Base-by-base conservation (phyloP, 2,329 filamentous ascomycete species). In the Cryphonectria parasitica region DNA sequence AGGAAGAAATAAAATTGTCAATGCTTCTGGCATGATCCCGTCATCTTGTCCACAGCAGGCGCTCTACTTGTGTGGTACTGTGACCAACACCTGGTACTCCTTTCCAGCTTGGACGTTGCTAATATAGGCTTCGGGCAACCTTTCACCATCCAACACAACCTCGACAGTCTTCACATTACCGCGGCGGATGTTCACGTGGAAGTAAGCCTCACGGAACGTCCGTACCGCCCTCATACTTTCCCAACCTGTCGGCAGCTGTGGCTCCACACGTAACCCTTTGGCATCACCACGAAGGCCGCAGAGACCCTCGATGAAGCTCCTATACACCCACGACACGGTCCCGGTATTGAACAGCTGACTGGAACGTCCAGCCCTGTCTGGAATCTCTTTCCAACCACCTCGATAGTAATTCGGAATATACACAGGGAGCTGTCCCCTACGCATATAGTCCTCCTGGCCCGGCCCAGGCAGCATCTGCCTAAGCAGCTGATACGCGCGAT, bases 341-440 rank as follows among this genome's bases (percentile, higher is more conserved):
- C 86, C 87, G 1, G 86, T 89, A 76, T 88, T 88, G 79, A 89
- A 88, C 22, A 89, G 76, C 76, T 88, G 86, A 74, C 85, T 87
- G 13, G 85, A 87, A 0, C 86, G 82, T 2, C 87, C 87, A 5
- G 86, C 86, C 0, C 86, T 88, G 61, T 85, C 78, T 2, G 84
- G 85, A 73, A 81, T 83, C 75, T 83, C 76, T 66, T 80, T 80
- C 77, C 80, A 86, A 0, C 82, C 85, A 2, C 85, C 85, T 28
- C 85, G 84, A 79, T 88, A 89, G 78, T 88, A 89, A 75, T 88
- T 89, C 19, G 87, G 87, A 54, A 88, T 86, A 75, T 85, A 89
- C 22, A 88, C 81, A 0, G 87, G 87, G 61, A 89, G 78, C 78
- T 89, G 87, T 15, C 87, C 87, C 19, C 87, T 80, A 72, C 83